These are phyloP conservation scores for Alnus glutinosa DNA, from an alignment of 306 rosid genomes.

Conservation along the genomic window DNA sequence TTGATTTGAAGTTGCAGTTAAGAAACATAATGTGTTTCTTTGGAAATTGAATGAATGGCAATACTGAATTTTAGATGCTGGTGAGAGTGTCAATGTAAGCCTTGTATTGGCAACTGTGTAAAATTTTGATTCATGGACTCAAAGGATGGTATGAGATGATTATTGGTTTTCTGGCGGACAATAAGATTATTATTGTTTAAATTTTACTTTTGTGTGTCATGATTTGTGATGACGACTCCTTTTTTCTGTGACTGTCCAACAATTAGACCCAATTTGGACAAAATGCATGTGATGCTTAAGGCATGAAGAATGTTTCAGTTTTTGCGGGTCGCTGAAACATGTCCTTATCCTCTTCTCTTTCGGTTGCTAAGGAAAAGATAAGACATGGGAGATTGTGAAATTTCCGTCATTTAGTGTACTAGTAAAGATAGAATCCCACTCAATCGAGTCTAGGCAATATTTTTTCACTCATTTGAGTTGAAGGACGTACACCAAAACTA, in stretches of 20 bases:
- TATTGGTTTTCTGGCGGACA: neutral
- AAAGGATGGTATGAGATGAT: neutral
- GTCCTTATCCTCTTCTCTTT: neutral
- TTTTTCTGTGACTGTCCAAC: conserved; percentile 15
- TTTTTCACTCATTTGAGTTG: neutral
- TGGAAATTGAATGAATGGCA: neutral
- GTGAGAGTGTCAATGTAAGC: conserved; percentile 1
- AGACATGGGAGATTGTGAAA: neutral
- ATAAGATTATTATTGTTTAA: neutral
- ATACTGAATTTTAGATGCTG: neutral
- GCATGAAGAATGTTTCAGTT: conserved; percentile 11
- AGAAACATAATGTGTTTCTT: neutral
- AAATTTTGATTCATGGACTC: neutral
- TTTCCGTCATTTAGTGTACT: neutral
- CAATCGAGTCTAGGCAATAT: too few species aligned
- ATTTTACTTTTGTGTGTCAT: neutral
- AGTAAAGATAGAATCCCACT: neutral
- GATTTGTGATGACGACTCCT: neutral
- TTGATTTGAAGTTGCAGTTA: neutral
- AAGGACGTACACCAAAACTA: neutral
- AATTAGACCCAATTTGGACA: conserved; percentile 7
- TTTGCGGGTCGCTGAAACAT: conserved; percentile 2
- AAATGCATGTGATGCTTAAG: neutral
- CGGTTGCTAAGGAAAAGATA: neutral
- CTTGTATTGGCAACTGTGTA: conserved; percentile 19